Base-by-base conservation (phyloP, 805 yeast species). In the Metschnikowia dekortorum region DNA sequence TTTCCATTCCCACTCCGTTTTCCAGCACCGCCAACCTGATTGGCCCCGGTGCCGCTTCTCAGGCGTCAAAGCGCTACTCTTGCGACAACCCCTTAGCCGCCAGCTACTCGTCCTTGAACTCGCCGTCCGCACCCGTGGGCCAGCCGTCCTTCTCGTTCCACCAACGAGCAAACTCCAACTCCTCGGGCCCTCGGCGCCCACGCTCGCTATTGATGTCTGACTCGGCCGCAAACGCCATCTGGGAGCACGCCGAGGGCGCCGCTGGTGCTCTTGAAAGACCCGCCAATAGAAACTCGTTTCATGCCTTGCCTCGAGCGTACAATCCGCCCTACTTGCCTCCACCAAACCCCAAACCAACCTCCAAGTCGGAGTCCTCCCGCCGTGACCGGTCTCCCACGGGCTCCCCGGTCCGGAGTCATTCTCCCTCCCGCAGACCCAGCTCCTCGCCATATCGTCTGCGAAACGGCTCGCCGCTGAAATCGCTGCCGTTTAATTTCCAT, bases 401-500 rank as follows among this genome's bases (percentile, higher is more conserved):
- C 16, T 60, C 69, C n/a, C 64, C 64, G 6, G 61, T 62, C 30
- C 49, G 72, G 26, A 53, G 67, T 10, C 67, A 64, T 35, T 67
- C 73, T 1, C 74, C 71, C 1, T 64, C 61, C 1, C 44, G 56
- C 11, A 40, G 47, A 10, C 37, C 33, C 13, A 49, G 48, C 42
- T 40, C 52, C n/a, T 53, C 57, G 10, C 60, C 59, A 1, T 46
- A 38, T 11, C 50, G 59, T 3, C 46, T 37, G 16, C 39, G 57
- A 11, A 40, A 49, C 2, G 45, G 54, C 11, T 53, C 58, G 18
- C 60, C 60, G 43, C 43, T 58, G 5, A 60, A 59, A 45, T 44
- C 31, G n/a, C 69, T 58, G 51, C 91, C 91, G 1, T 86, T 86
- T 72, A 83, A 83, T 59, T 86, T 85, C 71, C 75, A 80, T 55